Percentiles rank a stretch among this genome's conserved stretches.
These are phyloP conservation scores for Wickerhamiella alocasiicola DNA, from an alignment of 805 yeast species.

Conservation along the genomic window DNA sequence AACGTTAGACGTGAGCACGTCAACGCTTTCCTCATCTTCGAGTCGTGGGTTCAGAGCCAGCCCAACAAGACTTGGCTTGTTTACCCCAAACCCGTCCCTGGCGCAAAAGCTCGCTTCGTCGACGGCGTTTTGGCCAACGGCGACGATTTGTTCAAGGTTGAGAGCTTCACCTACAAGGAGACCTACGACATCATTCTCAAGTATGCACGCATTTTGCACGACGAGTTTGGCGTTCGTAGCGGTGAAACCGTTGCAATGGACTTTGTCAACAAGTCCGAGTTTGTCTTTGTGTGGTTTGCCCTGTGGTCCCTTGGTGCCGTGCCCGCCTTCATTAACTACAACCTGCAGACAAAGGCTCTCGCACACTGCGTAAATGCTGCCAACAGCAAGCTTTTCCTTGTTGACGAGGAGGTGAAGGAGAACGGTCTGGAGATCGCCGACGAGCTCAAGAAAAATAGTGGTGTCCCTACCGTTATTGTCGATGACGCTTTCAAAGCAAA, in stretches of 20 bases:
- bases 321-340: slow-evolving; percentile 80
- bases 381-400: slow-evolving; percentile 48
- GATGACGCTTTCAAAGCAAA: slow-evolving; percentile 35
- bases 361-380: slow-evolving; percentile 69
- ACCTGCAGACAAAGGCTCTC: slow-evolving; percentile 58
- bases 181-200: slow-evolving; percentile 53
- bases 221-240: slow-evolving; percentile 49
- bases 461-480: slow-evolving; percentile 16
- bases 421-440: slow-evolving; percentile 40
- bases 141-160: slow-evolving; percentile 48
- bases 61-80: slow-evolving; percentile 49
- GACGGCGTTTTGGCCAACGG: slow-evolving; percentile 23
- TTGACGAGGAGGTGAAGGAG: slow-evolving; percentile 56
- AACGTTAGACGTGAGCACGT: slow-evolving; percentile 23
- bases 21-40: slow-evolving; percentile 62
- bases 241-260: slow-evolving; percentile 64
- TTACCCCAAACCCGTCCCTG: slow-evolving; percentile 38
- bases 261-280: slow-evolving; percentile 73
- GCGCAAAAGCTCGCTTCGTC: slow-evolving; percentile 13
- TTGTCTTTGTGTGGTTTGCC: slow-evolving; percentile 69
- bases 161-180: slow-evolving; percentile 55
- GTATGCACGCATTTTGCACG: slow-evolving; percentile 50
- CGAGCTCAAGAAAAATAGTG: slow-evolving; percentile 27
- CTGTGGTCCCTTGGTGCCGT: slow-evolving; percentile 84
- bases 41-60: slow-evolving; percentile 36